phyloP scores from a whole-genome alignment of 768 basidiomycete genomes.

The Russula vinacea region DNA sequence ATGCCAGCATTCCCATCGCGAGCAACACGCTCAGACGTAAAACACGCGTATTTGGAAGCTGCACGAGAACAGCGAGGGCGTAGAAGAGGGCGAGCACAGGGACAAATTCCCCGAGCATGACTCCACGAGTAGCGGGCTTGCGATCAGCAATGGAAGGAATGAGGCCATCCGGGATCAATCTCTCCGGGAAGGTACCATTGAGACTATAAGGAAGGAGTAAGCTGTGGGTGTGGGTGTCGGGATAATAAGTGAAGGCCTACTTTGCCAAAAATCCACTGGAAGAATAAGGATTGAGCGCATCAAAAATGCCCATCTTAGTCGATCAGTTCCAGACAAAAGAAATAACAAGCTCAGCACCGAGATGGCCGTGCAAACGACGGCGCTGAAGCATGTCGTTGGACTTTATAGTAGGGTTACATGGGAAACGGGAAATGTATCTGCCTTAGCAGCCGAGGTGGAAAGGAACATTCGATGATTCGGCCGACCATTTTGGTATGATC shows the following conservation, averaged over 20 bases:
- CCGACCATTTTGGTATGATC: background rate
- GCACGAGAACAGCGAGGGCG: conserved; percentile 51
- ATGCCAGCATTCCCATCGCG: conserved; percentile 44
- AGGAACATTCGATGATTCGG: background rate
- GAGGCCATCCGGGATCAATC: conserved; percentile 14
- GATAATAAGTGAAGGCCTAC: background rate
- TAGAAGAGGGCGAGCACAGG: conserved; percentile 49
- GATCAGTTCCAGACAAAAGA: background rate
- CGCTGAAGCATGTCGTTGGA: background rate
- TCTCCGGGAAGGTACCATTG: conserved; percentile 15
- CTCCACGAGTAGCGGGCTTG: conserved; percentile 5
- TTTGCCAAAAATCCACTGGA: conserved; percentile 3
- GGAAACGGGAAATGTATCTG: background rate
- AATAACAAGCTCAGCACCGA: background rate
- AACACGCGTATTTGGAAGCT: conserved; percentile 44
- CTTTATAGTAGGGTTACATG: conserved; percentile 7
- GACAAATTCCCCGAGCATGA: conserved; percentile 38
- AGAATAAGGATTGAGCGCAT: conserved; percentile 6
- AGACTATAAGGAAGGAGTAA: conserved; percentile 1
- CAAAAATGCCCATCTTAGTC: conserved; percentile 16
- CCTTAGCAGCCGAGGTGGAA: background rate
- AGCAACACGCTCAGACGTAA: conserved; percentile 50
- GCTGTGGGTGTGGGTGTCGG: background rate
- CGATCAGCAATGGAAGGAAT: conserved; percentile 19
- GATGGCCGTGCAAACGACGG: background rate